Evolutionary conservation across 2,329 filamentous ascomycete genomes (phyloP).

Genomic region (Emmonsiellopsis sp.): DNA sequence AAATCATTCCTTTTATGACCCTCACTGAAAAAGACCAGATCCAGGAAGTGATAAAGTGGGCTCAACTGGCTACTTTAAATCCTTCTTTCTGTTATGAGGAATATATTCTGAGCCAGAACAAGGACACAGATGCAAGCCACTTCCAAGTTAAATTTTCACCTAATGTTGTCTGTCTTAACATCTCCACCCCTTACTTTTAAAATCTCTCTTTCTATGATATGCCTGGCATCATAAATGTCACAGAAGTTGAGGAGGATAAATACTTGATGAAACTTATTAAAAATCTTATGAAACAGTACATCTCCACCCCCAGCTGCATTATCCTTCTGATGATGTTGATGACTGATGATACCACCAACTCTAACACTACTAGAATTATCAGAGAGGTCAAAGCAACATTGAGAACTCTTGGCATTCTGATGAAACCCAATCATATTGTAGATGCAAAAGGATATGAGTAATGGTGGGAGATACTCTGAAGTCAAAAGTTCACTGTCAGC

Average conservation of each 20-base stretch:
- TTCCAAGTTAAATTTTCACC: slow-evolving; percentile 64
- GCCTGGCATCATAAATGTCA: slow-evolving; percentile 69
- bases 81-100: slow-evolving; percentile 47
- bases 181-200: slow-evolving; percentile 61
- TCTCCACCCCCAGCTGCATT: slow-evolving; percentile 59
- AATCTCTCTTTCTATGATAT: slow-evolving; percentile 78
- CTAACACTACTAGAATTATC: too few relatives aligned
- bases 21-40: slow-evolving; percentile 55
- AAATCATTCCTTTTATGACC: slow-evolving; percentile 52
- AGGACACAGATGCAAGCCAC: slow-evolving; percentile 20
- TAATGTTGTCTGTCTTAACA: too few relatives aligned
- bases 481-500: slow-evolving; percentile 53
- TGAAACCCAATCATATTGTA: slow-evolving; percentile 69
- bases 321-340: slow-evolving; percentile 69
- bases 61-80: slow-evolving; percentile 69
- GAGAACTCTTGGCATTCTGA: slow-evolving; percentile 66
- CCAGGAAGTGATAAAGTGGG: slow-evolving; percentile 60
- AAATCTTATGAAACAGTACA: slow-evolving; percentile 63
- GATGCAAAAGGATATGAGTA: slow-evolving; percentile 43
- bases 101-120: slow-evolving; percentile 46
- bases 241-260: slow-evolving; percentile 53
- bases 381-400: slow-evolving; percentile 46
- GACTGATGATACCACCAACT: too few relatives aligned
- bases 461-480: slow-evolving; percentile 56
- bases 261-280: slow-evolving; percentile 65